Evolutionary conservation across 1,284 basidiomycete species (phyloP), one percentile per base, ranked within the genome.

Genomic region (Coniferiporia sulphurascens): DNA sequence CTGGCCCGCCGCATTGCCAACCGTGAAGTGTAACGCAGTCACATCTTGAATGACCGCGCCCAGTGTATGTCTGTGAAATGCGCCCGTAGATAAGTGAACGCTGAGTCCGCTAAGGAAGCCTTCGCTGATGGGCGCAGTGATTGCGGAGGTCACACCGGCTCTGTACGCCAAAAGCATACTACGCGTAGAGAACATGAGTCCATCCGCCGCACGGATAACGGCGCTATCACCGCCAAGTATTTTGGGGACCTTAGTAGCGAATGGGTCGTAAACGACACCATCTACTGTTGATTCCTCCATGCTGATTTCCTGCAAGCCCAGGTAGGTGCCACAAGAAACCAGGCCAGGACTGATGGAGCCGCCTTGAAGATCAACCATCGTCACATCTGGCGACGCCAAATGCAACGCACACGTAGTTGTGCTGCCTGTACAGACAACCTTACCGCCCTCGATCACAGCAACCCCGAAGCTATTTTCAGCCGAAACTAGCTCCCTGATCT

Each of bases 161-260:
- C 81, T 82, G 67, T 85, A 84, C 2, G 85, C 81, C 1, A 84
- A 72, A 85, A 90, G 71, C 43, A 84, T 81, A 67, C 92, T 84
- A 49, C 90, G 81, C 22, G 83, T 83, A 4, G 77, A 77, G 66
- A 89, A 93, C 56, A 82, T 78, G 13, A 92, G 75, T 0, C 90
- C 90, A 68, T 95, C 92, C 4, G 83, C 80, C 0, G 86, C 91
- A 36, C 78, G 77, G 27, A 88, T 81, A 44, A 89, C 68, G 0
- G 78, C 67, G 22, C 80, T 81, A 21, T 83, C 77, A 13, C 80
- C 79, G 54, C 78, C 76, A 36, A 85, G 63, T 48, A 87, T 71
- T 4, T 64, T 63, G 1, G 81, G 79, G 21, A 79, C 67, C 41
- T 73, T 64, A 3, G 65, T 67, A 17, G 68, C 69, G 46, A 89